Conservation (phyloP, 495 filamentous ascomycete genomes). For the Xanthoparmelia taractica region DNA sequence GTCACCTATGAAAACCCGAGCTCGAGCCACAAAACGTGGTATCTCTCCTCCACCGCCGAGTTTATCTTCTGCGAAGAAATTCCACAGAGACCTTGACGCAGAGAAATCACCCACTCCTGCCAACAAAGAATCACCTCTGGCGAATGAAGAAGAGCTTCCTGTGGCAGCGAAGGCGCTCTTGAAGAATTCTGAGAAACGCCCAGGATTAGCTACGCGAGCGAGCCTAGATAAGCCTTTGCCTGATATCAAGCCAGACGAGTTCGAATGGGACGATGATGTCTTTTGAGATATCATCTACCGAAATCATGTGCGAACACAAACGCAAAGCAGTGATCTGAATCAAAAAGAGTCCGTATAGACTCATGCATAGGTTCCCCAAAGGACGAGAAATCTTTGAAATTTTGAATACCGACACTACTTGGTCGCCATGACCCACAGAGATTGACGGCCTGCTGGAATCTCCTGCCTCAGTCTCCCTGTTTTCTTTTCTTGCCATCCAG, state of each 20-base stretch:
- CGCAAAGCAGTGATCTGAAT: background rate
- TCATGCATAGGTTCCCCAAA: background rate
- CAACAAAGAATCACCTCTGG: background rate
- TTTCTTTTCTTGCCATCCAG: background rate
- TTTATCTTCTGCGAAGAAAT: constrained; percentile 25
- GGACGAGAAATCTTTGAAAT: background rate
- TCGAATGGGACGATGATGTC: constrained; percentile 43
- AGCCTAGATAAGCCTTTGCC: constrained; percentile 29
- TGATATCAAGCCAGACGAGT: constrained; percentile 28
- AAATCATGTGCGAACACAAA: too few species aligned
- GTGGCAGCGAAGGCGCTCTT: background rate
- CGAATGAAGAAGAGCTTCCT: background rate
- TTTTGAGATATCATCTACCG: constrained; percentile 31
- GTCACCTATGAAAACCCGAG: constrained; percentile 17
- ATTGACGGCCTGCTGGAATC: background rate
- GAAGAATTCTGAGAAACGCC: background rate
- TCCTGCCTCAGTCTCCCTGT: background rate
- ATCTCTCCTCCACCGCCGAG: constrained; percentile 30
- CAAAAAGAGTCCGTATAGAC: background rate
- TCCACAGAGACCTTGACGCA: background rate
- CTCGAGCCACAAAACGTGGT: constrained; percentile 23
- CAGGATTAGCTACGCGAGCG: constrained; percentile 7
- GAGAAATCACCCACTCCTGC: background rate
- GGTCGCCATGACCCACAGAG: background rate
- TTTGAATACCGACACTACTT: background rate